Conservation (phyloP, 805 yeast genomes). For the Candida xyloterini region DNA sequence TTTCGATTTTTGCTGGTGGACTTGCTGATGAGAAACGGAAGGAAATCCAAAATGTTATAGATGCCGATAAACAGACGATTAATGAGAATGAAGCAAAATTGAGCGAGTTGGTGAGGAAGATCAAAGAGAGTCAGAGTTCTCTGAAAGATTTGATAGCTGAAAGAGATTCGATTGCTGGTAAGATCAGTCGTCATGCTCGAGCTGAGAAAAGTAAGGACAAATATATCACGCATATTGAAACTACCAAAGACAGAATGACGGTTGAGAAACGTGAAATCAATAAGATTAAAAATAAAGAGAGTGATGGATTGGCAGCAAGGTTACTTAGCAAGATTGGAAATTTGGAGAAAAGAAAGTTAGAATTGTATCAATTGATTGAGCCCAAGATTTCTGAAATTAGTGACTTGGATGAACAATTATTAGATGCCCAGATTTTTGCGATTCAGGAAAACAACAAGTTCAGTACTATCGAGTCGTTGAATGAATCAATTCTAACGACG, state of each 20-base stretch:
- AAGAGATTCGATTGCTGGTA: constrained; percentile 9
- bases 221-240: constrained; percentile 16
- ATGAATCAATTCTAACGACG: constrained; percentile 28
- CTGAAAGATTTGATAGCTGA: constrained; percentile 11
- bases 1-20: constrained; percentile 34
- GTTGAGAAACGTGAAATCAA: constrained; percentile 17
- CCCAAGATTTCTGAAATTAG: constrained; percentile 23
- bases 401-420: constrained; percentile 27
- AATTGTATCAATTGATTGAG: constrained; percentile 7
- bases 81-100: constrained; percentile 12
- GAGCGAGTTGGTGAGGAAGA: constrained; percentile 1
- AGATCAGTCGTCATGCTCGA: constrained; percentile 15
- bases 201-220: constrained; percentile 16
- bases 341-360: constrained; percentile 14
- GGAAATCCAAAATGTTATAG: constrained; percentile 18
- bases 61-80: constrained; percentile 6
- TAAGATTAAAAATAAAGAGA: constrained; percentile 14
- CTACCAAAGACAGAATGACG: constrained; percentile 17
- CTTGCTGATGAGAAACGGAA: constrained; percentile 29
- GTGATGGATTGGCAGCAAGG: constrained; percentile 14
- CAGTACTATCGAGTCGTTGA: constrained; percentile 24
- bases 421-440: constrained; percentile 17
- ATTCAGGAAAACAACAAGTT: constrained; percentile 41
- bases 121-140: constrained; percentile 3
- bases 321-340: constrained; percentile 15